These are phyloP conservation scores for Emmonsiellopsis sp. DNA, from an alignment of 2,329 filamentous ascomycete genomes.

Conservation along the genomic window DNA sequence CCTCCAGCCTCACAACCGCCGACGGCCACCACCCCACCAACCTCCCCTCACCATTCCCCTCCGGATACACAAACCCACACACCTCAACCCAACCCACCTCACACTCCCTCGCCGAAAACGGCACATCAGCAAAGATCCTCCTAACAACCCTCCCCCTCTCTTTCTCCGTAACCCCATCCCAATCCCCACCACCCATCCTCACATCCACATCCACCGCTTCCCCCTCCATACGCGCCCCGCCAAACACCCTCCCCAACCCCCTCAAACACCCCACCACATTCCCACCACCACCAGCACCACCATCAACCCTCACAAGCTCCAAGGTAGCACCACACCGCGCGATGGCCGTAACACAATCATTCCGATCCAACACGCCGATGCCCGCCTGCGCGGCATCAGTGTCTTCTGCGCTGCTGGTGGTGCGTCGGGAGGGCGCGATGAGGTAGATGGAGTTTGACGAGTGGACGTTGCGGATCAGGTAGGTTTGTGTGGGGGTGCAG, in stretches of 20 bases:
- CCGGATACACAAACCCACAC: conserved; percentile 43
- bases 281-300: neutral
- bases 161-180: conserved; percentile 18
- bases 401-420: conserved; percentile 7
- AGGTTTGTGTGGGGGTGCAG: conserved; percentile 50
- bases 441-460: conserved; percentile 57
- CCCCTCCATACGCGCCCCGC: conserved; percentile 9
- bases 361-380: neutral
- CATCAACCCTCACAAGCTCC: conserved; percentile 33
- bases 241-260: conserved; percentile 18
- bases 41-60: neutral
- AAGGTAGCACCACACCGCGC: conserved; percentile 38
- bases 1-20: conserved; percentile 36
- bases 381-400: conserved; percentile 12
- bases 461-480: conserved; percentile 54
- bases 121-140: conserved; percentile 41
- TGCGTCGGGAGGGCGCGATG: conserved; percentile 30
- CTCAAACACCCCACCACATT: too few relatives aligned
- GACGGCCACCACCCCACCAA: conserved; percentile 38
- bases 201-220: conserved; percentile 10
- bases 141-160: conserved; percentile 26
- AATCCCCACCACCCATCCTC: conserved; percentile 13
- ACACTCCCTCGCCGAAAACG: conserved; percentile 45
- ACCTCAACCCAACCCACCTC: conserved; percentile 42
- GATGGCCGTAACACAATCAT: conserved; percentile 29